Percentiles rank a stretch among this genome's conserved stretches.
phyloP scores from a whole-genome alignment of 148 eudicot species.

The Chenopodium berlandieri region DNA sequence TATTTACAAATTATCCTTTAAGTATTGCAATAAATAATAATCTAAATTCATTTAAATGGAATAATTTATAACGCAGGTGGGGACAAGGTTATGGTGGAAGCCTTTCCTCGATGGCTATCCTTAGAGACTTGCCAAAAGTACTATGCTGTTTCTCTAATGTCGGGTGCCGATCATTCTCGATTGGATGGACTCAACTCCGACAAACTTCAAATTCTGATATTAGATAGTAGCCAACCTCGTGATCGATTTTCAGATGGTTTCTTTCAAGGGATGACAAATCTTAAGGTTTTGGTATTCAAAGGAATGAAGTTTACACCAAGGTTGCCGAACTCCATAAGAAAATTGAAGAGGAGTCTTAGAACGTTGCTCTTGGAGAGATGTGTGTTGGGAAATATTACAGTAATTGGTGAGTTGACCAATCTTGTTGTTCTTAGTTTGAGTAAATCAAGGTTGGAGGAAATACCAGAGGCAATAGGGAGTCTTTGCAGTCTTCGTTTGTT shows the following conservation, averaged over 20 bases:
- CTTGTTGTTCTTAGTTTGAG: slow-evolving; percentile 16
- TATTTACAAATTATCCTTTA: not conserved
- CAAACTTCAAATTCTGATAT: slow-evolving; percentile 5
- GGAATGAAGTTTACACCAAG: not conserved
- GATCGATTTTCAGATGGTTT: not conserved
- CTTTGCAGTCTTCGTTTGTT: slow-evolving; percentile 10
- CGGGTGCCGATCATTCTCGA: not conserved
- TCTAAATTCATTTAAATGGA: not conserved
- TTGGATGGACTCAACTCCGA: not conserved
- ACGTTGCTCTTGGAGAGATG: slow-evolving; percentile 9
- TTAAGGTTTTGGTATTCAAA: slow-evolving; percentile 8
- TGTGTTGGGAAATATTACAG: slow-evolving; percentile 9
- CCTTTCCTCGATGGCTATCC: slow-evolving; percentile 17
- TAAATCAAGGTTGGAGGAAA: not conserved
- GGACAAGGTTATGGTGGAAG: not conserved
- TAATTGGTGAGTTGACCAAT: not conserved
- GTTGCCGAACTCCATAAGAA: not conserved
- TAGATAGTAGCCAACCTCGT: not conserved
- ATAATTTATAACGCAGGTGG: not conserved
- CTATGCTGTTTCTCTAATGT: slow-evolving; percentile 15
- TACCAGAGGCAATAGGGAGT: not conserved
- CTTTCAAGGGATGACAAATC: not conserved
- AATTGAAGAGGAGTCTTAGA: not conserved
- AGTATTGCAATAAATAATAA: too few relatives aligned
- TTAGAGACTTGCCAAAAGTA: slow-evolving; percentile 5